Percentiles rank a stretch among this genome's conserved stretches.
phyloP scores from a whole-genome alignment of 331 rosid species.

The Quercus lobata region DNA sequence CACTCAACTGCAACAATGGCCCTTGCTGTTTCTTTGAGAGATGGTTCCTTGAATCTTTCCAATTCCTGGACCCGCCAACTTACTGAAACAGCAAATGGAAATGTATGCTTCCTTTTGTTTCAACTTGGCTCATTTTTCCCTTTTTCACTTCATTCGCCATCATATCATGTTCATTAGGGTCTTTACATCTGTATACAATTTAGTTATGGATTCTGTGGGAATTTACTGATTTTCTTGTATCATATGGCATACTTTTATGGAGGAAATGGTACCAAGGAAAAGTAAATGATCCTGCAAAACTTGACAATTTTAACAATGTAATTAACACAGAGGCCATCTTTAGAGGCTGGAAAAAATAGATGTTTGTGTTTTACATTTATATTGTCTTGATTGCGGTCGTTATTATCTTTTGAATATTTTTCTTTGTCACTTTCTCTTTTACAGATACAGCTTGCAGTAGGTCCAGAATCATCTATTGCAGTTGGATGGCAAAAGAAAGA shows the following conservation, averaged over 20 bases:
- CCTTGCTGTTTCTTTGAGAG: constrained; percentile 68
- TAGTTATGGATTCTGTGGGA: background rate
- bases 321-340: background rate
- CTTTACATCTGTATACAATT: background rate
- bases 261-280: background rate
- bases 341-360: background rate
- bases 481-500: constrained; percentile 93
- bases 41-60: constrained; percentile 86
- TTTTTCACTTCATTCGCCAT: background rate
- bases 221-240: background rate
- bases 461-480: constrained; percentile 71
- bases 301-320: background rate
- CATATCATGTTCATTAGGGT: background rate
- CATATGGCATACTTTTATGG: background rate
- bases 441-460: constrained; percentile 82
- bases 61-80: constrained; percentile 92
- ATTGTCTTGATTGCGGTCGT: background rate
- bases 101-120: constrained; percentile 43
- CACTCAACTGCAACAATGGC: constrained; percentile 90
- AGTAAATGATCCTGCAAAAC: background rate
- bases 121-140: background rate
- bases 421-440: constrained; percentile 10
- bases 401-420: background rate
- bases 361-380: background rate
- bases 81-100: constrained; percentile 74